Evolutionary conservation across 2,329 filamentous ascomycete genomes (phyloP).

Genomic region (Aureobasidium mangrovei): DNA sequence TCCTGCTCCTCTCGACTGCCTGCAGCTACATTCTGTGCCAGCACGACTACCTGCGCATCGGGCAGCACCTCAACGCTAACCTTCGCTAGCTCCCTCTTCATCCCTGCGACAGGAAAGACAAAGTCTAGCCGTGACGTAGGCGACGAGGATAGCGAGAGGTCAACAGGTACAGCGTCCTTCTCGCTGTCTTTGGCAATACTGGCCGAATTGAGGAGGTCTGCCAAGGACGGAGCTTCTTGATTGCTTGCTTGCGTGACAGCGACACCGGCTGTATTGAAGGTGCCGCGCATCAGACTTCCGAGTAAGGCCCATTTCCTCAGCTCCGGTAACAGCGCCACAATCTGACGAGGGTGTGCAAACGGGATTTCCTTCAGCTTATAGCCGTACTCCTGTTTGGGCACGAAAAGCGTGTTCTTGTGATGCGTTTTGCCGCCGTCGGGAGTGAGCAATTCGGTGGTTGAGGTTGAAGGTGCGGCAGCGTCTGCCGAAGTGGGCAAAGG

Average conservation of each 20-base stretch:
- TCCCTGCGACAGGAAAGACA: conserved; percentile 16
- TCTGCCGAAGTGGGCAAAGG: neutral
- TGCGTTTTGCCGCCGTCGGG: conserved; percentile 18
- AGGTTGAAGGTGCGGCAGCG: conserved; percentile 11
- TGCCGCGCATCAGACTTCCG: conserved; percentile 53
- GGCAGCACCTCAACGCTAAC: conserved; percentile 51
- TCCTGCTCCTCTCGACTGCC: conserved; percentile 16
- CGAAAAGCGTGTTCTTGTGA: conserved; percentile 54
- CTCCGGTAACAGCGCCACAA: conserved; percentile 63
- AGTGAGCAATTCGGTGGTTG: conserved; percentile 11
- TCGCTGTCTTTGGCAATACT: neutral
- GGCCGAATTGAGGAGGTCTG: conserved; percentile 11
- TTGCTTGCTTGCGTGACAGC: conserved; percentile 26
- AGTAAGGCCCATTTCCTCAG: conserved; percentile 69
- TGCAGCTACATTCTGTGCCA: conserved; percentile 40
- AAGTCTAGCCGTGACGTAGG: conserved; percentile 25
- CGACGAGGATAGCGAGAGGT: conserved; percentile 26
- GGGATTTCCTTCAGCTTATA: conserved; percentile 58
- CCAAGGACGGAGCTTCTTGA: conserved; percentile 13
- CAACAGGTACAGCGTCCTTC: conserved; percentile 19
- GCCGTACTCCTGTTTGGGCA: conserved; percentile 66
- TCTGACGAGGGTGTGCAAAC: conserved; percentile 69
- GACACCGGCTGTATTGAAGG: conserved; percentile 37
- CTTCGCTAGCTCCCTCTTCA: conserved; percentile 37
- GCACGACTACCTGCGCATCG: conserved; percentile 51